phyloP scores from a whole-genome alignment of 306 rosid genomes.

The Cicer bijugum region DNA sequence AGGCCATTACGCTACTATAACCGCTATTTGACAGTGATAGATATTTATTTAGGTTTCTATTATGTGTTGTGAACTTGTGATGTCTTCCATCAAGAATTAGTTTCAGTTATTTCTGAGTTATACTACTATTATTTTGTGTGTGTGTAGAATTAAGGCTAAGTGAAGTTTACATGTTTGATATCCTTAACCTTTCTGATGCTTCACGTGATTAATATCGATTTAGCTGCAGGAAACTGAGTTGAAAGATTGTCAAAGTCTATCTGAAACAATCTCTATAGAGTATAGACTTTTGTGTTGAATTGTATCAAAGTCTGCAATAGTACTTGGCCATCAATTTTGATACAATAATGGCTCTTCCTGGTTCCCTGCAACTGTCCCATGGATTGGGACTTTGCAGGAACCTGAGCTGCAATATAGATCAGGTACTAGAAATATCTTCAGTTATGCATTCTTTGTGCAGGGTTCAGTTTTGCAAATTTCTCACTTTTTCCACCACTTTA shows the following conservation, averaged over 20 bases:
- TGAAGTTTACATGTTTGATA: slow-evolving; percentile 16
- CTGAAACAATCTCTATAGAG: slow-evolving; percentile 8
- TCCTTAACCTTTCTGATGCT: slow-evolving; percentile 33
- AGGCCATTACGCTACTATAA: not conserved
- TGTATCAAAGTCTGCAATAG: slow-evolving; percentile 40
- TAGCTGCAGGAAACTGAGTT: slow-evolving; percentile 46
- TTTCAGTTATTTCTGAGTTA: slow-evolving; percentile 12
- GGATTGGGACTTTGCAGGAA: slow-evolving; percentile 74
- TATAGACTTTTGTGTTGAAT: slow-evolving; percentile 13
- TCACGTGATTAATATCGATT: slow-evolving; percentile 38
- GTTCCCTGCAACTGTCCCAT: slow-evolving; percentile 81
- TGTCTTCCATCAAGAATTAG: slow-evolving; percentile 23
- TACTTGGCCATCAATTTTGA: slow-evolving; percentile 40
- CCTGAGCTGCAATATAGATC: slow-evolving; percentile 53
- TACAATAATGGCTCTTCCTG: slow-evolving; percentile 71
- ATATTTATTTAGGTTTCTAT: slow-evolving; percentile 2
- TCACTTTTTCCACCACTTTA: slow-evolving; percentile 35
- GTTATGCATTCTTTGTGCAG: slow-evolving; percentile 12
- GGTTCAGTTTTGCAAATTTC: slow-evolving; percentile 7
- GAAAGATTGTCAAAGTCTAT: slow-evolving; percentile 42
- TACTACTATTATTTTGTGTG: not conserved
- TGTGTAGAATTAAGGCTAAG: slow-evolving; percentile 13
- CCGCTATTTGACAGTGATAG: not conserved
- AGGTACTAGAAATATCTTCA: slow-evolving; percentile 51
- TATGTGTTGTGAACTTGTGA: slow-evolving; percentile 30